Conservation (phyloP, 2,329 filamentous ascomycete species). For the Pseudocercospora pini-densiflorae region DNA sequence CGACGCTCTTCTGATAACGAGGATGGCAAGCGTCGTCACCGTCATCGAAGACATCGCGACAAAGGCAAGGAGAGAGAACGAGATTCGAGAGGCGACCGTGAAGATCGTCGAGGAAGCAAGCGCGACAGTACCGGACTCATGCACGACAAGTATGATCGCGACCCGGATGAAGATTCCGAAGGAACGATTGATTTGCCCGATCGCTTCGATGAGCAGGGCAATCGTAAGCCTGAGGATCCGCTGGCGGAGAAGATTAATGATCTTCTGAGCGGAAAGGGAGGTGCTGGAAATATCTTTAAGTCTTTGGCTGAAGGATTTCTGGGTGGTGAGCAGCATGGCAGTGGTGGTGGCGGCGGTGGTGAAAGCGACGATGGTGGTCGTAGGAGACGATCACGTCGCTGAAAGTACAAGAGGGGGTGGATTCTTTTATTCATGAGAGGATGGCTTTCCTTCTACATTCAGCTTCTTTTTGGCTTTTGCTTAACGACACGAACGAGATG, state of each 20-base stretch:
- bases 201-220: conserved; percentile 43
- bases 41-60: conserved; percentile 22
- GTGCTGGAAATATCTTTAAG: conserved; percentile 35
- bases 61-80: conserved; percentile 27
- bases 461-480: neutral
- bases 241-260: conserved; percentile 38
- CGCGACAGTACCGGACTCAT: conserved; percentile 26
- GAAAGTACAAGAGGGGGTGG: neutral
- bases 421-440: neutral
- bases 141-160: conserved; percentile 36
- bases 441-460: neutral
- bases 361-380: conserved; percentile 23
- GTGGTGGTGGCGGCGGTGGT: conserved; percentile 8
- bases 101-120: conserved; percentile 17
- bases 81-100: conserved; percentile 19
- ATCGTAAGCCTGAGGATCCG: conserved; percentile 36
- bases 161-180: conserved; percentile 34
- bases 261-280: conserved; percentile 36
- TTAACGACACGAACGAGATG: neutral
- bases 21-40: conserved; percentile 30
- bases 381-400: conserved; percentile 25
- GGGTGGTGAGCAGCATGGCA: conserved; percentile 18
- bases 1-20: conserved; percentile 26
- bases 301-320: conserved; percentile 30
- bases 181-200: conserved; percentile 42